Base-by-base conservation (phyloP, 148 eudicot genomes). In the Fallopia convolvulus region DNA sequence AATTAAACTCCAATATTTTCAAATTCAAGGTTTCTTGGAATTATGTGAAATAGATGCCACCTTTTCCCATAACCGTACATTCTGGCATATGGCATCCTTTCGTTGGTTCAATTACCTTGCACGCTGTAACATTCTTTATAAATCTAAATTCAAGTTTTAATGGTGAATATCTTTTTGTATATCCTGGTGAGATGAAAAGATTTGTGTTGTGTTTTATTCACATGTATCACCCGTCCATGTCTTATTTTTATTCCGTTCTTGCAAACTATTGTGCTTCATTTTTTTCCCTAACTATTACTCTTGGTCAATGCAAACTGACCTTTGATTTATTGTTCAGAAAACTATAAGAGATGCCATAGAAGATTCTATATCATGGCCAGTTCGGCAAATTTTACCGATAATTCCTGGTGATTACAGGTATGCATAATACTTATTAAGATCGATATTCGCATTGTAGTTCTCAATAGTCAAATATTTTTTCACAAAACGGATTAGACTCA, bases 341-440 rank as follows among this genome's bases (percentile, higher is more conserved):
- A 93, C 87, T 30, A 93, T 93, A 78, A 86, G 90, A 75, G 94
- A 91, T 89, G 94, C 98, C 47, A 81, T 93, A 79, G 98, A 90
- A 83, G 98, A 91, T 86, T 93, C 97, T 48, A 87, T 93, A 73
- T 86, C 90, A 10, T 93, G 98, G 98, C 97, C 98, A 47, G 92
- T 93, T 74, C 91, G 94, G 39, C 80, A 86, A 80, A 86, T 93
- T 55, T 82, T 93, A 81, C 87, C 88, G 18, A 93, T 93, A 66
- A 52, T 93, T 79, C 98, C 98, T 32, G 98, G 98, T 76, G 94
- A 93, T 81, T 93, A 93, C 82, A 89, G 97, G 97, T 86, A 77
- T 17, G 44, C 21, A 68, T 33, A 36, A 12, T 39, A 20, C 1
- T 17, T 52, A 52, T 46, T 17, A 63, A 63, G 39, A 30, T 63